Percentiles rank a stretch among this genome's conserved stretches.
Evolutionary conservation across 2,329 filamentous ascomycete species (phyloP).

Genomic region (Pseudodiploospora longispora): DNA sequence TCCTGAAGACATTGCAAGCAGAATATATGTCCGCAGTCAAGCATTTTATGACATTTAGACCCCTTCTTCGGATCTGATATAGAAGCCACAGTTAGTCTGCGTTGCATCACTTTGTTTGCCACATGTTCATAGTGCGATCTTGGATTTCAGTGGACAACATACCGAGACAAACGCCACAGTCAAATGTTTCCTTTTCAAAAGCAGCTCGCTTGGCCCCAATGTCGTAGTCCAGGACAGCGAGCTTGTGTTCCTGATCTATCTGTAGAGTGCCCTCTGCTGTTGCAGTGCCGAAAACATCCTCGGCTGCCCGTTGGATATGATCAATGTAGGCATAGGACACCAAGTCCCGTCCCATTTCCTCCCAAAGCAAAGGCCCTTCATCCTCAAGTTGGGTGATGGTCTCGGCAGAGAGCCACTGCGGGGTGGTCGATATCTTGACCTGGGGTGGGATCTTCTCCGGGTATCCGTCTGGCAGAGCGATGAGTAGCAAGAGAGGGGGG

Average conservation of each 20-base stretch:
- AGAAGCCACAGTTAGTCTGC: conserved; percentile 11
- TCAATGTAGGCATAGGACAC: conserved; percentile 58
- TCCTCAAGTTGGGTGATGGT: conserved; percentile 42
- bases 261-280: conserved; percentile 39
- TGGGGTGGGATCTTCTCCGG: conserved; percentile 44
- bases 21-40: conserved; percentile 84
- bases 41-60: conserved; percentile 67
- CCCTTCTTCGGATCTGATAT: conserved; percentile 79
- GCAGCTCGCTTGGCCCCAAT: conserved; percentile 62
- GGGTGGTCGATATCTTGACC: conserved; percentile 43
- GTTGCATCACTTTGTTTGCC: neutral
- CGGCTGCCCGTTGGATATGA: conserved; percentile 49
- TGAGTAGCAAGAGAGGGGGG: conserved; percentile 45
- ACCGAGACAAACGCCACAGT: conserved; percentile 78
- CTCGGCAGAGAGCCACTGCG: conserved; percentile 46
- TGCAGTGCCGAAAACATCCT: conserved; percentile 52
- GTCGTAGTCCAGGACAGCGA: conserved; percentile 71
- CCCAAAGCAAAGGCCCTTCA: conserved; percentile 49
- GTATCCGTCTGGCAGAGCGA: conserved; percentile 51
- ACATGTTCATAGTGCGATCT: too few species aligned
- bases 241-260: conserved; percentile 51
- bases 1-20: conserved; percentile 80
- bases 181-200: conserved; percentile 78
- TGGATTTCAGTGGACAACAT: conserved; percentile 13
- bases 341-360: conserved; percentile 51